A percentile compares a stretch with the other conserved stretches of the same genome.
phyloP scores from a whole-genome alignment of 306 rosid genomes.

The Prunus salicina region DNA sequence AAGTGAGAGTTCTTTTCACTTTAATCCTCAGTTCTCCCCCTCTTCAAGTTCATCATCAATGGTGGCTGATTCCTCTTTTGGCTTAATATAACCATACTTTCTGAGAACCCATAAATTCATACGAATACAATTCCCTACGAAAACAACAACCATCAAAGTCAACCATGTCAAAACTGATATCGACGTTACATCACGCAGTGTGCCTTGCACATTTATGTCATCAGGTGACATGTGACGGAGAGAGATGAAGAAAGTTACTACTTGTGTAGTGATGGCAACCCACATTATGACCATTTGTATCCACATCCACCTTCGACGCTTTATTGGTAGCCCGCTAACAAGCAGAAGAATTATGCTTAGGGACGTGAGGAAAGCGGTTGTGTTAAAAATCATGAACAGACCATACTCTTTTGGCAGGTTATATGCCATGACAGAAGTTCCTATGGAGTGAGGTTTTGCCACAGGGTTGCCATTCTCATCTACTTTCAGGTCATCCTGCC shows the following conservation, averaged over 20 bases:
- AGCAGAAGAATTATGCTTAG: constrained; percentile 27
- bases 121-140: constrained; percentile 24
- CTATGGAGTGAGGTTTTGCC: constrained; percentile 7
- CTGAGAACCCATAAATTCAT: constrained; percentile 34
- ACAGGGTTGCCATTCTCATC: constrained; percentile 9
- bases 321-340: constrained; percentile 31
- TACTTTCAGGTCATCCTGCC: constrained; percentile 24
- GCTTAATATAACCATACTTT: constrained; percentile 27
- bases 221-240: constrained; percentile 24
- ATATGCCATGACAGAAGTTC: constrained; percentile 27
- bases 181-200: constrained; percentile 3
- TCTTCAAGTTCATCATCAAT: constrained; percentile 21
- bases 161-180: constrained; percentile 25
- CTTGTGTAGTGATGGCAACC: constrained; percentile 24
- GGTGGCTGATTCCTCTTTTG: constrained; percentile 6
- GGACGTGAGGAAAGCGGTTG: constrained; percentile 21
- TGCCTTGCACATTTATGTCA: background rate
- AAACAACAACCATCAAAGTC: constrained; percentile 19
- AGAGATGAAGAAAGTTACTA: constrained; percentile 20
- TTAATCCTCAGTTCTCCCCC: background rate
- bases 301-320: constrained; percentile 32
- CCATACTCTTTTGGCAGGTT: constrained; percentile 3
- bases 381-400: constrained; percentile 27
- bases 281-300: constrained; percentile 34
- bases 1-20: background rate